Percentiles rank a stretch among this genome's conserved stretches.
Evolutionary conservation across 345 rosid species (phyloP).

Genomic region (Hibiscus syriacus): DNA sequence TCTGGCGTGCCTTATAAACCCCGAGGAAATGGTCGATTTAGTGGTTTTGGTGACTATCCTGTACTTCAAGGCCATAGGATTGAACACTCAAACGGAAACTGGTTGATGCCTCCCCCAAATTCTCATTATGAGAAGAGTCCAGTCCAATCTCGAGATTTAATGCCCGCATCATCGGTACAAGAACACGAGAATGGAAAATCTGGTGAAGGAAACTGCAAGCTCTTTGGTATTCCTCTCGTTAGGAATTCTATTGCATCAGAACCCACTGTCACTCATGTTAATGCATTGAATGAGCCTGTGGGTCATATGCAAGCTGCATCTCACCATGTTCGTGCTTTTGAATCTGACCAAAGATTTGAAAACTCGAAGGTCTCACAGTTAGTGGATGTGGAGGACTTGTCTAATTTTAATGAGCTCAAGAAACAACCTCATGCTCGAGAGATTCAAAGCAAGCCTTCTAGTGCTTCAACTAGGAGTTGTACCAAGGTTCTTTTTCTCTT

Average conservation of each 20-base stretch:
- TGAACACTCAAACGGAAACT: conserved; percentile 39
- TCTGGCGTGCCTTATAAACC: conserved; percentile 31
- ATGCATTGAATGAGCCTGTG: conserved; percentile 16
- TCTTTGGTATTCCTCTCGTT: conserved; percentile 65
- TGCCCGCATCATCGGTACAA: conserved; percentile 22
- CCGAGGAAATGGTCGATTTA: conserved; percentile 28
- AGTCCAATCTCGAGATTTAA: conserved; percentile 27
- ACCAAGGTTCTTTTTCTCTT: conserved; percentile 40
- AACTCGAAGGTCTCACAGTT: conserved; percentile 32
- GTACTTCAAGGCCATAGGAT: conserved; percentile 27
- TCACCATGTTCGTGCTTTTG: conserved; percentile 24
- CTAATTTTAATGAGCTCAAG: conserved; percentile 33
- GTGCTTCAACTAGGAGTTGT: conserved; percentile 55
- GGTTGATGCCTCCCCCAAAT: conserved; percentile 45
- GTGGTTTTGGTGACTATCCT: conserved; percentile 33
- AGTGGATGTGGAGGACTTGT: conserved; percentile 26
- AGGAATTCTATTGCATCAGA: conserved; percentile 30
- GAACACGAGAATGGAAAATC: conserved; percentile 34
- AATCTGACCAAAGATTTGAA: conserved; percentile 23
- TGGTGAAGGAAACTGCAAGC: conserved; percentile 52
- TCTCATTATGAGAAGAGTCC: conserved; percentile 25
- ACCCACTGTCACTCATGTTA: conserved; percentile 19
- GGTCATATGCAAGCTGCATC: conserved; percentile 18
- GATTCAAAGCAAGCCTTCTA: conserved; percentile 25
- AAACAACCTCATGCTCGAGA: conserved; percentile 35